Evolutionary conservation across 2,329 filamentous ascomycete species (phyloP).

Genomic region (Zarea fungicola): DNA sequence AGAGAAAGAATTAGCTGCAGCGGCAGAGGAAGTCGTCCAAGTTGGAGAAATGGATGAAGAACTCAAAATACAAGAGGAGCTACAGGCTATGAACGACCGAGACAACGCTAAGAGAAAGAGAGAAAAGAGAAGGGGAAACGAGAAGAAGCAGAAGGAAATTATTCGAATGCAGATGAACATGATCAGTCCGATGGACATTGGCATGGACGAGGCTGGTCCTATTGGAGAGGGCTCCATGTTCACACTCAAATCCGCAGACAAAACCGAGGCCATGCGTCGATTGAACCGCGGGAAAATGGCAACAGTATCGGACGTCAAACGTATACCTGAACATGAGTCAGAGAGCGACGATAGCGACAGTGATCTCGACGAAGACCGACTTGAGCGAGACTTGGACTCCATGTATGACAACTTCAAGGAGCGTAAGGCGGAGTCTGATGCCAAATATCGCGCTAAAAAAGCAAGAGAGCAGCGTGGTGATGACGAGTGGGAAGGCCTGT

Average conservation of each 20-base stretch:
- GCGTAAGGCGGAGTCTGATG: constrained; percentile 70
- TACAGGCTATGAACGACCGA: constrained; percentile 76
- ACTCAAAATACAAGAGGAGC: constrained; percentile 79
- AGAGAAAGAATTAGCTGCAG: constrained; percentile 46
- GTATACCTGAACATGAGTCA: constrained; percentile 24
- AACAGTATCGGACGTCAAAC: constrained; percentile 52
- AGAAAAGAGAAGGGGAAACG: constrained; percentile 81
- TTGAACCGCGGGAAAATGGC: constrained; percentile 69
- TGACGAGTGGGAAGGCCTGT: constrained; percentile 90
- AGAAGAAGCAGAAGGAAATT: constrained; percentile 89
- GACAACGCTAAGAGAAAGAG: constrained; percentile 73
- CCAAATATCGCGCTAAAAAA: constrained; percentile 87
- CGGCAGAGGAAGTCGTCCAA: constrained; percentile 67
- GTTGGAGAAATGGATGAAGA: constrained; percentile 94
- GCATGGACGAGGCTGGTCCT: constrained; percentile 78
- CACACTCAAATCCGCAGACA: constrained; percentile 74
- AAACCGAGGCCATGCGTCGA: constrained; percentile 62
- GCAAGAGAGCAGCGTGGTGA: constrained; percentile 75
- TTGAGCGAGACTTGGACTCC: constrained; percentile 79
- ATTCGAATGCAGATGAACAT: constrained; percentile 97
- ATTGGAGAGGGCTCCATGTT: constrained; percentile 82
- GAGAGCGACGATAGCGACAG: constrained; percentile 60
- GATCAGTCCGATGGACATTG: constrained; percentile 92
- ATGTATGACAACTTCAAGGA: constrained; percentile 86
- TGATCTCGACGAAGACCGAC: constrained; percentile 73